Conservation (phyloP, 2,329 filamentous ascomycete genomes). For the Xylaria polymorpha region DNA sequence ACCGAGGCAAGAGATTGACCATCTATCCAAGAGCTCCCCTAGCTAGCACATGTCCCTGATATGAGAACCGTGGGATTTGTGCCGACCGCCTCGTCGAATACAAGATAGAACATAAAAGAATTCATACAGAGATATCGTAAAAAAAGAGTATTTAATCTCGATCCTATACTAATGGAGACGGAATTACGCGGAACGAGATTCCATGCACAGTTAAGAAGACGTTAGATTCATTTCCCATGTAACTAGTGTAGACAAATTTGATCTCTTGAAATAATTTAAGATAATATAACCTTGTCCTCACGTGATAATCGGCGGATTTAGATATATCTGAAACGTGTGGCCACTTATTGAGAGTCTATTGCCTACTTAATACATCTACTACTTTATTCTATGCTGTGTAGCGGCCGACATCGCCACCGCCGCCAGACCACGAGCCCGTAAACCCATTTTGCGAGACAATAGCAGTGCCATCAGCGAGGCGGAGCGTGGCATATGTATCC, state of each 20-base stretch:
- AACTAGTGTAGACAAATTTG: neutral
- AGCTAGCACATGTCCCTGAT: neutral
- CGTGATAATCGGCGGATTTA: neutral
- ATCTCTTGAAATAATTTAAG: neutral
- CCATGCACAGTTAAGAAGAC: neutral
- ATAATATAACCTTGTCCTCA: neutral
- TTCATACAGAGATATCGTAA: neutral
- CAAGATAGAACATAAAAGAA: neutral
- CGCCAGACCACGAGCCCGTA: conserved; percentile 51
- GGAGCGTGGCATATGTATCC: conserved; percentile 52
- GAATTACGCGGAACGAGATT: neutral
- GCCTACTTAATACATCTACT: neutral
- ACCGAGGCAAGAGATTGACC: conserved; percentile 1
- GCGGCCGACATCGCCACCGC: conserved; percentile 53
- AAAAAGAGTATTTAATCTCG: neutral
- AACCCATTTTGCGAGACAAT: conserved; percentile 51
- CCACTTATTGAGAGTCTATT: neutral
- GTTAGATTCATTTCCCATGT: neutral
- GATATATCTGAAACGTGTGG: neutral
- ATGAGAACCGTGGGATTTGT: neutral
- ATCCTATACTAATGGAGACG: neutral
- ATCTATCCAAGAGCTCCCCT: neutral
- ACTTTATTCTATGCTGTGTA: conserved; percentile 49
- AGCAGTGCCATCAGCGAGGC: conserved; percentile 52
- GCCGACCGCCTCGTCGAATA: neutral